phyloP scores from a whole-genome alignment of 495 filamentous ascomycete species.

The Penicillium pulvis region DNA sequence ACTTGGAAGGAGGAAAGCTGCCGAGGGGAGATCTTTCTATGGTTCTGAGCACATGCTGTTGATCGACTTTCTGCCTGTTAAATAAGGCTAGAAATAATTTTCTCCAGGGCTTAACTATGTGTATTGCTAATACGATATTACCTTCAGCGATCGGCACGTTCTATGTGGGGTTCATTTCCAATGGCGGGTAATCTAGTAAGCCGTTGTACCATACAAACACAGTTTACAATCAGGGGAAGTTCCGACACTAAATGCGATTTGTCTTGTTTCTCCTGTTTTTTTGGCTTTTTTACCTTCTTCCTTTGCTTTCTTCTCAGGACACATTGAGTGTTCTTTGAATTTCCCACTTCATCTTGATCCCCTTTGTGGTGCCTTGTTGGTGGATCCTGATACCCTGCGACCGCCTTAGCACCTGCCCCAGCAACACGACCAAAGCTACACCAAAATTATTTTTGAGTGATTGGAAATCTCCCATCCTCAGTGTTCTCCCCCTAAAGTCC shows the following conservation, averaged over 20 bases:
- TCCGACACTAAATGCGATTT: neutral
- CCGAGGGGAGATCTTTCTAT: constrained; percentile 4
- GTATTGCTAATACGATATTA: constrained; percentile 3
- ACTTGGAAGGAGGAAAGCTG: neutral
- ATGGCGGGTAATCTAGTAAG: constrained; percentile 4
- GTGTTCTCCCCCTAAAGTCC: constrained; percentile 1
- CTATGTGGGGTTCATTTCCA: neutral
- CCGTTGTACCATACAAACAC: constrained; percentile 15
- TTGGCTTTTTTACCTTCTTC: constrained; percentile 1
- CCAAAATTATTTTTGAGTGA: constrained; percentile 28
- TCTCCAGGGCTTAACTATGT: neutral
- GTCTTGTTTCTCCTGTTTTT: neutral
- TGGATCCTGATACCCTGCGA: constrained; percentile 29
- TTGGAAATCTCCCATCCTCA: constrained; percentile 8
- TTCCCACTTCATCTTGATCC: neutral
- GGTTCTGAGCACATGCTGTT: constrained; percentile 4
- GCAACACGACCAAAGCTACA: constrained; percentile 28
- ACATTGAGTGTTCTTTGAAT: neutral
- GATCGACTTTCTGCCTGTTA: neutral
- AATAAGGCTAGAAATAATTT: neutral
- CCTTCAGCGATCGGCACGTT: neutral
- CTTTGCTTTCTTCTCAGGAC: neutral
- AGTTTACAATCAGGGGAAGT: constrained; percentile 20
- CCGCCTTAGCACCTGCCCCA: constrained; percentile 35
- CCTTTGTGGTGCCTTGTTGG: constrained; percentile 19